phyloP scores from a whole-genome alignment of 1,284 basidiomycete species.

The Leccinum griseonigrum region DNA sequence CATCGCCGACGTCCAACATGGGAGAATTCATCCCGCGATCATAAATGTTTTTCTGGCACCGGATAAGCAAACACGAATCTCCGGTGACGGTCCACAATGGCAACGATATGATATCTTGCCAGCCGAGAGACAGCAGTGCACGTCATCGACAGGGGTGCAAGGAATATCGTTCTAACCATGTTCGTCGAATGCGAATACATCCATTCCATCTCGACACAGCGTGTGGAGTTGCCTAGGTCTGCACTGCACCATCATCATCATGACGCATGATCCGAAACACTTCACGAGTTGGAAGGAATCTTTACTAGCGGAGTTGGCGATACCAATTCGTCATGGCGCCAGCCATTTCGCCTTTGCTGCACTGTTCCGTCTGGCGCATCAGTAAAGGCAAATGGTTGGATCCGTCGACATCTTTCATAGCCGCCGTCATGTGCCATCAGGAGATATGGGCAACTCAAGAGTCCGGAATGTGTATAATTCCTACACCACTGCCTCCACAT shows the following conservation, averaged over 20 bases:
- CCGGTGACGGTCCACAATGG: slow-evolving; percentile 1
- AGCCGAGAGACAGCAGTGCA: slow-evolving; percentile 1
- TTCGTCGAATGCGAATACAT: slow-evolving; percentile 6
- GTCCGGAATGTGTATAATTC: neutral
- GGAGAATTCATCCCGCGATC: neutral
- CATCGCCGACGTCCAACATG: slow-evolving; percentile 8
- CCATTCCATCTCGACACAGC: neutral
- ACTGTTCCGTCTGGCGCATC: neutral
- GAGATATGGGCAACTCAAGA: neutral
- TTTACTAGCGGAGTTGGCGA: slow-evolving; percentile 1
- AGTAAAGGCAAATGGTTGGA: neutral
- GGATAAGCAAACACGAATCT: neutral
- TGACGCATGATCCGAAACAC: slow-evolving; percentile 14
- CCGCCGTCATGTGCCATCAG: neutral
- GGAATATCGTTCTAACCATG: slow-evolving; percentile 9
- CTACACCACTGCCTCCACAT: neutral
- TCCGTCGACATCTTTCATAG: neutral
- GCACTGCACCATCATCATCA: slow-evolving; percentile 6
- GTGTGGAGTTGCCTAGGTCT: neutral
- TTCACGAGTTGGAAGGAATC: neutral
- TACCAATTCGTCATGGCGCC: neutral
- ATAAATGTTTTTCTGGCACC: slow-evolving; percentile 4
- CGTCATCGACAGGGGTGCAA: slow-evolving; percentile 19
- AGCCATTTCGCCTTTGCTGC: slow-evolving; percentile 1
- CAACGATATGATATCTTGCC: neutral